A percentile compares a stretch with the other conserved stretches of the same genome.
Conservation (phyloP, 495 filamentous ascomycete species). For the Choiromyces venosus region DNA sequence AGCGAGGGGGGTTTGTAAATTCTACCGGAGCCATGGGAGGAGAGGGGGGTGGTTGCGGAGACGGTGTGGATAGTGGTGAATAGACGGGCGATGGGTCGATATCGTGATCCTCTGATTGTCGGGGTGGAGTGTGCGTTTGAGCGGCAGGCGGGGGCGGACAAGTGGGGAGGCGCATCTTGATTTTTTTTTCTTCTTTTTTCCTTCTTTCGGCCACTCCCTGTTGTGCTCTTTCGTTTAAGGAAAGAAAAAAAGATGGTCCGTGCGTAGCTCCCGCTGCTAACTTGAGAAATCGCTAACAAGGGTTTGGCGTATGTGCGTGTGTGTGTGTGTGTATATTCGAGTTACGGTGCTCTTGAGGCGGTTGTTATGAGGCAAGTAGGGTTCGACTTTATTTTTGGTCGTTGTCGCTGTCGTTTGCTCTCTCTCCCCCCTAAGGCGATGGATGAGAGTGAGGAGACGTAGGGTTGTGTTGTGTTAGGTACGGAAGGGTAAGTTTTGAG, state of each 20-base stretch:
- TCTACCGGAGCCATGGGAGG: conserved; percentile 33
- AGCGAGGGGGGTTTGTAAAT: conserved; percentile 12
- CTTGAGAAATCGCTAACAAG: not conserved
- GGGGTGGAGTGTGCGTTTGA: conserved; percentile 34
- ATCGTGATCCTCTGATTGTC: conserved; percentile 33
- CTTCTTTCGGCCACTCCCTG: not conserved
- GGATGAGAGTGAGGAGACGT: not conserved
- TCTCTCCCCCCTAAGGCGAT: not conserved
- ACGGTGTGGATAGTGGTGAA: conserved; percentile 38
- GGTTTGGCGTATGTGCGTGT: not conserved
- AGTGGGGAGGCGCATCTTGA: conserved; percentile 27
- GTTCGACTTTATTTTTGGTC: not conserved
- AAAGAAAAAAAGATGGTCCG: not conserved
- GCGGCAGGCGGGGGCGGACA: conserved; percentile 22
- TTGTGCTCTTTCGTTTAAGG: not conserved
- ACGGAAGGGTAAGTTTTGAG: not conserved
- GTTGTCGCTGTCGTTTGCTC: not conserved
- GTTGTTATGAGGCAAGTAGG: not conserved
- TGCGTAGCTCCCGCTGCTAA: not conserved
- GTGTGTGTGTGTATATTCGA: not conserved
- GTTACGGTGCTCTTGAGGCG: not conserved
- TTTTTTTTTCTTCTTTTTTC: conserved; percentile 15
- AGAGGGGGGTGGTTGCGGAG: conserved; percentile 37
- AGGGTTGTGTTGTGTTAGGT: not conserved
- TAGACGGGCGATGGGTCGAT: conserved; percentile 39